Evolutionary conservation across 164 flowering plant genomes (phyloP).

Genomic region (Santalum album): DNA sequence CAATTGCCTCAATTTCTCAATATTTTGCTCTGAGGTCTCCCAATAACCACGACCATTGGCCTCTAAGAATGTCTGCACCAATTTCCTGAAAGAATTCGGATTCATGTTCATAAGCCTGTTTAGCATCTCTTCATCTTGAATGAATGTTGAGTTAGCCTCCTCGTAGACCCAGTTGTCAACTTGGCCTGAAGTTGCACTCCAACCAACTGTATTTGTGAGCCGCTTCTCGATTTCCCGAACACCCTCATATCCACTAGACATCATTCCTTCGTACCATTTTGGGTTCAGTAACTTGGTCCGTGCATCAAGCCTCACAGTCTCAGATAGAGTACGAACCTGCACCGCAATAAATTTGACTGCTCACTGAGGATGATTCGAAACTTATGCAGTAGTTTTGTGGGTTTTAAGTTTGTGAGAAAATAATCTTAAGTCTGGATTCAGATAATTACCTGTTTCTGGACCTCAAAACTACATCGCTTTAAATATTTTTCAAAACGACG

Average conservation of each 20-base stretch:
- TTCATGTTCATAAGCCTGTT: slow-evolving; percentile 86
- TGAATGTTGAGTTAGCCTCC: slow-evolving; percentile 91
- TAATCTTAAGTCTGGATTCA: no score
- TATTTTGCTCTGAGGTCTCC: slow-evolving; percentile 83
- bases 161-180: slow-evolving; percentile 99
- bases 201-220: slow-evolving; percentile 93
- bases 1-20: slow-evolving; percentile 75
- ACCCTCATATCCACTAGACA: slow-evolving; percentile 90
- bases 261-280: slow-evolving; percentile 98
- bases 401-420: neutral
- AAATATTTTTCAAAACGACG: no score
- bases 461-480: no score
- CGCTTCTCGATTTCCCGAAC: slow-evolving; percentile 96
- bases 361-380: no score
- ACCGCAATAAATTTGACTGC: no score
- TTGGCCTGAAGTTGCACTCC: slow-evolving; percentile 99
- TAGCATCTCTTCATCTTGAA: slow-evolving; percentile 83
- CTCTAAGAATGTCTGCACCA: slow-evolving; percentile 92
- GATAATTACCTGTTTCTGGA: no score
- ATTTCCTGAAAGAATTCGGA: slow-evolving; percentile 93
- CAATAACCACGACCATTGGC: slow-evolving; percentile 98
- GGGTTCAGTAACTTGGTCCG: slow-evolving; percentile 93
- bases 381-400: neutral
- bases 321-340: slow-evolving; percentile 84
- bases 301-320: slow-evolving; percentile 94